Evolutionary conservation across 257 asterid species (phyloP), one percentile per base, ranked within the genome.

Genomic region (Fraxinus anomala): DNA sequence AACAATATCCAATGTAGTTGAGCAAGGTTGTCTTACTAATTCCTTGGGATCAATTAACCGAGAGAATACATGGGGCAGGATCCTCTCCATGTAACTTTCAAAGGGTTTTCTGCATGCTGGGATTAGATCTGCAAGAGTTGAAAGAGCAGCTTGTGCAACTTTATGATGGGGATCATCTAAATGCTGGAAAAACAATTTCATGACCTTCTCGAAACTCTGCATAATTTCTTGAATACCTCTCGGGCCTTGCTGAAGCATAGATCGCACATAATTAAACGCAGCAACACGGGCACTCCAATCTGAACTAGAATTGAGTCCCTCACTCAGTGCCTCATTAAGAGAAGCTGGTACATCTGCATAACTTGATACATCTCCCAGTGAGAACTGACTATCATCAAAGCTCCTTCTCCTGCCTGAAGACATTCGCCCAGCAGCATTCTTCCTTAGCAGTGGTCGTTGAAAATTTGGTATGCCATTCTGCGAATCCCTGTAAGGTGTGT

Each of bases 161-260:
- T 96, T 96, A 84, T 96, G 99, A 83, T 96, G 99, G 79, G 98
- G 98, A 80, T 96, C 99, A 86, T 93, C 99, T 92, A 96, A 89
- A 85, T 96, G 98, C 91, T 91, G 98, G 86, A 93, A 96, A 86
- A 91, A 96, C 73, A 96, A 87, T 88, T 93, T 96, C 98, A 96
- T 96, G 84, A 96, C 97, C 87, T 93, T 96, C 92, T 96, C 99
- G 76, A 96, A 96, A 82, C 96, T 93, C 87, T 91, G 99, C 72
- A 86, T 83, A 79, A 96, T 85, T 92, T 96, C 99, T 88, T 94
- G 99, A 85, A 91, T 79, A 80, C 97, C 98, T 80, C 96, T 89
- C 42, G 97, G 89, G 73, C 98, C 99, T 86, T 92, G 98, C 86
- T 92, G 97, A 77, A 96, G 84, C 75, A 94, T 85, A 77, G 95